Evolutionary conservation across 306 rosid species (phyloP).

Genomic region (Senna tora): DNA sequence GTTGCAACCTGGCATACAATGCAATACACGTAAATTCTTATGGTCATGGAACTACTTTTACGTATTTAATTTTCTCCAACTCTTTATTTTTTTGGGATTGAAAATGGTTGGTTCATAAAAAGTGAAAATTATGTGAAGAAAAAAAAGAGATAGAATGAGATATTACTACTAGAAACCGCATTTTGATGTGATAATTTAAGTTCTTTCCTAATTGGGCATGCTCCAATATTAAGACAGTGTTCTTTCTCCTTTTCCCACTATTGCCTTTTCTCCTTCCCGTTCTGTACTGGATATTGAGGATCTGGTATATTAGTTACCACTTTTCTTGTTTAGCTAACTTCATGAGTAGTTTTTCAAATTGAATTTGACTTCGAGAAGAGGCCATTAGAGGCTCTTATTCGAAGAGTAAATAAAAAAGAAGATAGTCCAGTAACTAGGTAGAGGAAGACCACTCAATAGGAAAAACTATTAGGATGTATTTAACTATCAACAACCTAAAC

Average conservation of each 20-base stretch:
- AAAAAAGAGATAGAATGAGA: background rate
- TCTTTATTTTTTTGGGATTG: too few species aligned
- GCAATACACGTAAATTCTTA: background rate
- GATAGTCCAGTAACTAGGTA: too few species aligned
- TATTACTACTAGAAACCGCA: background rate
- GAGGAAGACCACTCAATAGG: too few species aligned
- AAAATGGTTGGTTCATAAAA: too few species aligned
- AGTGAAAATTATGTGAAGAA: too few species aligned
- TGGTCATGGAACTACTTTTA: background rate
- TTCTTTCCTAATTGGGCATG: background rate
- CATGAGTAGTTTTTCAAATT: too few species aligned
- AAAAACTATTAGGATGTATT: too few species aligned
- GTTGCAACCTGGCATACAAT: slow-evolving; percentile 10
- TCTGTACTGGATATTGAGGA: background rate
- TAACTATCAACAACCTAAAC: too few species aligned
- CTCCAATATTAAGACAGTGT: background rate
- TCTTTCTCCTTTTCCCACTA: background rate
- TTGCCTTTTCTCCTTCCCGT: background rate
- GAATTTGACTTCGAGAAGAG: too few species aligned
- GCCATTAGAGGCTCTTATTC: too few species aligned
- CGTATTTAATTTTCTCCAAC: background rate
- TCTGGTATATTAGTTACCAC: background rate
- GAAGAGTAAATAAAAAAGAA: too few species aligned
- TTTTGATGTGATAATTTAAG: background rate
- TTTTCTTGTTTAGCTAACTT: too few species aligned